phyloP scores from a whole-genome alignment of 805 yeast genomes.

The Kodamaea fukazawae region DNA sequence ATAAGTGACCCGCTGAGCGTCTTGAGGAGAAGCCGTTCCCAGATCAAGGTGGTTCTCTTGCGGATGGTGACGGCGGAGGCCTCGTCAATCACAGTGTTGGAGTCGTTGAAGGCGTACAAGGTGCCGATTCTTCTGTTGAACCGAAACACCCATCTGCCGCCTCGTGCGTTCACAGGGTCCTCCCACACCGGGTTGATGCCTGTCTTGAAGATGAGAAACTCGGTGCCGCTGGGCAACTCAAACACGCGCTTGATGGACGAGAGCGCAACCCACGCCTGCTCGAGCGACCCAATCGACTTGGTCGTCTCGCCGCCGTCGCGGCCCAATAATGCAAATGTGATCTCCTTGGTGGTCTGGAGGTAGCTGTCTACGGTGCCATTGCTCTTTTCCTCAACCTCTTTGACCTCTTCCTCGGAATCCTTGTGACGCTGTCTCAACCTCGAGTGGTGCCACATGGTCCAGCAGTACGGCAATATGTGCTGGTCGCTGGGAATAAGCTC shows the following conservation, averaged over 20 bases:
- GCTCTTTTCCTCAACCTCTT: constrained; percentile 14
- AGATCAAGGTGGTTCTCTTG: constrained; percentile 41
- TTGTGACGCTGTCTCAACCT: constrained; percentile 25
- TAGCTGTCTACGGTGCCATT: constrained; percentile 36
- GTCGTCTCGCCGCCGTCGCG: constrained; percentile 14
- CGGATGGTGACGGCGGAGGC: constrained; percentile 24
- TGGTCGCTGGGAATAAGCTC: constrained; percentile 25
- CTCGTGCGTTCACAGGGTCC: constrained; percentile 56
- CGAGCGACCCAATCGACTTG: constrained; percentile 44
- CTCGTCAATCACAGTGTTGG: constrained; percentile 13
- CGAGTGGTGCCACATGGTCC: constrained; percentile 51
- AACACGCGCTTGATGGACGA: constrained; percentile 37
- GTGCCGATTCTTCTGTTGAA: constrained; percentile 36
- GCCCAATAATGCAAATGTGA: constrained; percentile 20
- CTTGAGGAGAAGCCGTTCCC: constrained; percentile 56
- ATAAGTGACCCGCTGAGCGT: constrained; percentile 51
- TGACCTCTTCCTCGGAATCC: constrained; percentile 12
- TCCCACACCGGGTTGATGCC: constrained; percentile 69
- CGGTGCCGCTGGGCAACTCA: constrained; percentile 46
- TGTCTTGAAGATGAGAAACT: constrained; percentile 54
- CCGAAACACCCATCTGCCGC: constrained; percentile 63
- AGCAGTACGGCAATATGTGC: constrained; percentile 45
- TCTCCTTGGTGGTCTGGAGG: constrained; percentile 44
- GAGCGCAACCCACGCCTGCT: constrained; percentile 51
- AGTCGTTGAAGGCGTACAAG: neutral